These are phyloP conservation scores for Nannochloropsis gaditana DNA, from an alignment of 108 stramenopile species.

Conservation along the genomic window DNA sequence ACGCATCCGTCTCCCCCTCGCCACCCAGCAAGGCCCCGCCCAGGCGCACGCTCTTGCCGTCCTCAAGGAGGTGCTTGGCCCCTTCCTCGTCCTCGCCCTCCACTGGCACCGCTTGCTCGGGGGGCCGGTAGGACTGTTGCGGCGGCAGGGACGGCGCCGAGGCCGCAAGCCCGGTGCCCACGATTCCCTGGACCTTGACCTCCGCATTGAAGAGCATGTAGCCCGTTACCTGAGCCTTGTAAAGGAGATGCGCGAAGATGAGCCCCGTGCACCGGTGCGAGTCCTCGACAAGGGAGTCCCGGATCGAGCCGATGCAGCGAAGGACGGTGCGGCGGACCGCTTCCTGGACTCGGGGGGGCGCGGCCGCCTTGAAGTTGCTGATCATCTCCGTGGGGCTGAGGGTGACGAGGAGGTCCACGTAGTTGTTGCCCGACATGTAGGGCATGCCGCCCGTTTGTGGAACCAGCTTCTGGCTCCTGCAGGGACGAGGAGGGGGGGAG, in stretches of 20 bases:
- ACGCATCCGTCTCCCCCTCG: not conserved
- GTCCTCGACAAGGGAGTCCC: not conserved
- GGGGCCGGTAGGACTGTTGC: not conserved
- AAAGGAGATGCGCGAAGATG: not conserved
- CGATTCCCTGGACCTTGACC: not conserved
- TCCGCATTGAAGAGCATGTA: slow-evolving; percentile 4
- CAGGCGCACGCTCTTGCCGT: not conserved
- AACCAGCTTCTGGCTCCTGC: not conserved
- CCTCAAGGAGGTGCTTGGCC: not conserved
- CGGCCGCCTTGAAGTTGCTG: not conserved
- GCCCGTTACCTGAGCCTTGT: not conserved
- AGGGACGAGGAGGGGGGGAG: not conserved
- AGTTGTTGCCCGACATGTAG: slow-evolving; percentile 7
- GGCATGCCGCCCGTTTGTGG: slow-evolving; percentile 7
- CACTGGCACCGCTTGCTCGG: not conserved
- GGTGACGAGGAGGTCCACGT: not conserved
- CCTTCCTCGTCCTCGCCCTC: not conserved
- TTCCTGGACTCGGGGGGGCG: not conserved
- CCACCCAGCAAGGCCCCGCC: not conserved
- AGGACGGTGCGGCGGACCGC: not conserved
- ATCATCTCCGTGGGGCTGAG: not conserved
- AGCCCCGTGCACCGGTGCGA: not conserved
- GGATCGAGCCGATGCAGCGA: slow-evolving; percentile 10
- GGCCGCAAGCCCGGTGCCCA: not conserved
- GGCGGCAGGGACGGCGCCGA: not conserved